Base-by-base conservation (phyloP, 1,284 basidiomycete species). In the Sanghuangporus weigelae region DNA sequence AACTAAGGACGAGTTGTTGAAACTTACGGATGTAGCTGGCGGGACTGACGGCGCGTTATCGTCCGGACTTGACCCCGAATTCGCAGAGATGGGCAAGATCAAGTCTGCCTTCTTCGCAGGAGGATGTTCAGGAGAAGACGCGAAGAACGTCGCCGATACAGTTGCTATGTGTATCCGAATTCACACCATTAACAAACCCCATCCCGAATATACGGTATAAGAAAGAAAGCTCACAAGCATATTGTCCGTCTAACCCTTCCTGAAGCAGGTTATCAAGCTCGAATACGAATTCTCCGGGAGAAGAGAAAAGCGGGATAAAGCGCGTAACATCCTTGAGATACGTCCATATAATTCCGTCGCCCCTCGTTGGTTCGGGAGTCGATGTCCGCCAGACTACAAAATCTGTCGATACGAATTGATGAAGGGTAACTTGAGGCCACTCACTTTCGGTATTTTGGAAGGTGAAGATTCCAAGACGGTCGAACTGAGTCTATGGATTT, bases 311-410 rank as follows among this genome's bases (percentile, higher is more conserved):
- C 2, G 87, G 88, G 5, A 80, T 82, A 67, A 86, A 92, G 42
- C 84, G 83, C 10, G 89, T 88, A 31, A 87, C 87, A 68, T 92
- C 90, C 70, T 92, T 92, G 69, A 84, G 73, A 68, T 88, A 86
- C 0, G 88, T 90, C 90, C 89, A 92, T 58, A 90, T 84, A 66
- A 92, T 90, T 3, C 90, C 90, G 57, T 84, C 79, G 1, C 80
- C 83, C 12, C 69, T 65, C 0, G 85, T 87, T 0, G 90, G 90
- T 70, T 92, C 90, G 0, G 90, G 86, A 14, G 90, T 92, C 0
- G 89, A 90, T 21, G 87, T 91, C 42, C 90, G 79, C 90, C 90
- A 91, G 58, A 92, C 87, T 78, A 55, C 19, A 26, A 23, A 26
- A 10, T 26, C 21, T 6, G 31, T 50, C 12, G 19, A 40, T n/a